Conservation (phyloP, 139 green algal genomes). For the Chlamydomonas incerta region DNA sequence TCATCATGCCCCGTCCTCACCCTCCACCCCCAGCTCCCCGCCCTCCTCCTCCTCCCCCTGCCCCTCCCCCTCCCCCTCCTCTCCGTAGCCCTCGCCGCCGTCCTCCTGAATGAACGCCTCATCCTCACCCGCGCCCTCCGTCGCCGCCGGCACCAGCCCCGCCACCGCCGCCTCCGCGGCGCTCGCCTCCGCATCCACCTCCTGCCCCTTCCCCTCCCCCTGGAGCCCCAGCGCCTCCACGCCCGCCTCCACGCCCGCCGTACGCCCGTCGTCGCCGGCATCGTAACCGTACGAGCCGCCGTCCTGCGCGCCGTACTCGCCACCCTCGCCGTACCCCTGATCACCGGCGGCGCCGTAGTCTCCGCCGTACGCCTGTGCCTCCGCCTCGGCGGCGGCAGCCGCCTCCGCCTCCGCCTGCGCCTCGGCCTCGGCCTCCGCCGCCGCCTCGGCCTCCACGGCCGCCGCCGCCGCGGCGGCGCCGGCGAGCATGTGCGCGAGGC, state of each 20-base stretch:
- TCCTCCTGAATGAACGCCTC: constrained; percentile 5
- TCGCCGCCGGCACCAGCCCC: neutral
- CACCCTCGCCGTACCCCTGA: neutral
- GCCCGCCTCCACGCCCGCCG: too few species aligned
- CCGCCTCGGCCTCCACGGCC: constrained; percentile 14
- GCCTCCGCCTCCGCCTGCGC: neutral
- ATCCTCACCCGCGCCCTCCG: neutral
- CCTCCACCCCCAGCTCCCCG: neutral
- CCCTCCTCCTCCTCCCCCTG: neutral
- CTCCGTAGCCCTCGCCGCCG: too few species aligned
- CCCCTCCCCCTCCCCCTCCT: neutral
- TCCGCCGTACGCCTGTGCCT: neutral
- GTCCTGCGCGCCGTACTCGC: neutral
- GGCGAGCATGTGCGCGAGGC: constrained; percentile 32
- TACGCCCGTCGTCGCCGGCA: too few species aligned
- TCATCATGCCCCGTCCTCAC: neutral
- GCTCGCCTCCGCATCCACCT: neutral
- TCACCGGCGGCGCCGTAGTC: neutral
- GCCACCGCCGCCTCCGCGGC: constrained; percentile 12
- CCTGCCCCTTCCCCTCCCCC: too few species aligned
- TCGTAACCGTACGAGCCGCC: too few species aligned
- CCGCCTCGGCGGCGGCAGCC: neutral
- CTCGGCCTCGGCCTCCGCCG: neutral
- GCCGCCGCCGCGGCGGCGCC: neutral
- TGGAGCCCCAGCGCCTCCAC: too few species aligned